Evolutionary conservation across 2,329 filamentous ascomycete species (phyloP).

Genomic region (Aspergillus caelatus): DNA sequence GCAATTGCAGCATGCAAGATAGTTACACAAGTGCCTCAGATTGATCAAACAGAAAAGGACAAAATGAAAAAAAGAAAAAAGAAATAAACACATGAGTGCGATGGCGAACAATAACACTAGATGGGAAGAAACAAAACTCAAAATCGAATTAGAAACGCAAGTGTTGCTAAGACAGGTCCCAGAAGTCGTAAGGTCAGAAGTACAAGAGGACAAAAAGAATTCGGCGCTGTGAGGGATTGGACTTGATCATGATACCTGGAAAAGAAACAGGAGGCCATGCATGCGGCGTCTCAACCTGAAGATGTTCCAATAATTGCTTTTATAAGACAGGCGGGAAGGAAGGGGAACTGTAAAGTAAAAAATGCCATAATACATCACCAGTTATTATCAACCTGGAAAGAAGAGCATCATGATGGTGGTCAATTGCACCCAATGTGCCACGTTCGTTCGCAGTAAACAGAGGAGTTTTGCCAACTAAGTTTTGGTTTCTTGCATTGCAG

Average conservation of each 20-base stretch:
- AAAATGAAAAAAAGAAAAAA: neutral
- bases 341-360: constrained; percentile 11
- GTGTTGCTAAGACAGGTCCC: constrained; percentile 7
- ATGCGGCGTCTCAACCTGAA: neutral
- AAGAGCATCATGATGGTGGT: constrained; percentile 14
- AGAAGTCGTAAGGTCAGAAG: constrained; percentile 7
- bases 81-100: neutral
- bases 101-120: neutral
- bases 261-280: neutral
- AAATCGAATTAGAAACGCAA: neutral
- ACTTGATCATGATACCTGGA: neutral
- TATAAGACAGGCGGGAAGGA: constrained; percentile 2
- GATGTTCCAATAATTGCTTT: constrained; percentile 1
- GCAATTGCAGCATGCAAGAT: constrained; percentile 11
- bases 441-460: constrained; percentile 12
- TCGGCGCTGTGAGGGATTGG: neutral
- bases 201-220: constrained; percentile 9
- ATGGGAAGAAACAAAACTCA: neutral
- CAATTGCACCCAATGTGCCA: constrained; percentile 19
- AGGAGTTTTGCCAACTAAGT: constrained; percentile 13
- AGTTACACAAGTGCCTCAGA: constrained; percentile 12
- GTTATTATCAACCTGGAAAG: constrained; percentile 9
- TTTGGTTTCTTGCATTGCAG: constrained; percentile 26
- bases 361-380: constrained; percentile 22
- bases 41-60: neutral